phyloP scores from a whole-genome alignment of 345 rosid genomes.

The Anastatica hierochuntica region DNA sequence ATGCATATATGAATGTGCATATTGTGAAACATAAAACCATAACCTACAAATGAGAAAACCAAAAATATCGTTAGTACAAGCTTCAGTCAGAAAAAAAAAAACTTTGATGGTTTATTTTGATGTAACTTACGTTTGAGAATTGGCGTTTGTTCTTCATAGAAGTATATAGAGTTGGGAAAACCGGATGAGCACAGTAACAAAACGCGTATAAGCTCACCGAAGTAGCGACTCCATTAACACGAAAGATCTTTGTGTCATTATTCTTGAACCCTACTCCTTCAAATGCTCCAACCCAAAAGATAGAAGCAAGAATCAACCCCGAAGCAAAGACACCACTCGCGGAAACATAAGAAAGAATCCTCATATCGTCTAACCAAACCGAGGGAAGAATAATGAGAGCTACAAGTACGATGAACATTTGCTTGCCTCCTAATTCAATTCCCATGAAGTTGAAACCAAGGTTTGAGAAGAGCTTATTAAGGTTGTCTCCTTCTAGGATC shows the following conservation, averaged over 20 bases:
- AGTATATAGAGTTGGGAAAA: slow-evolving; percentile 74
- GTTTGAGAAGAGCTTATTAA: slow-evolving; percentile 47
- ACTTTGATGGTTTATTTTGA: not conserved
- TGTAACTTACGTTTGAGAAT: slow-evolving; percentile 61
- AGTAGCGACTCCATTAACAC: slow-evolving; percentile 51
- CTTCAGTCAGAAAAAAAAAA: not conserved
- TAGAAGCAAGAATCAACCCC: slow-evolving; percentile 53
- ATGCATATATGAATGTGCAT: slow-evolving; percentile 40
- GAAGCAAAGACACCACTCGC: slow-evolving; percentile 90
- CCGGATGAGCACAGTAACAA: slow-evolving; percentile 89
- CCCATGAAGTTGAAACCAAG: slow-evolving; percentile 40
- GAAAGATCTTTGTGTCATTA: slow-evolving; percentile 31
- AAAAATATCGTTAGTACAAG: not conserved
- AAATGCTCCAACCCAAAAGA: slow-evolving; percentile 57
- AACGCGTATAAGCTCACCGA: slow-evolving; percentile 82
- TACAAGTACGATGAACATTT: slow-evolving; percentile 47
- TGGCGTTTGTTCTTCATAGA: slow-evolving; percentile 74
- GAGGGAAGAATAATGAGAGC: slow-evolving; percentile 69
- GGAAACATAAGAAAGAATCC: slow-evolving; percentile 69
- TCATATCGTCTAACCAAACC: slow-evolving; percentile 70
- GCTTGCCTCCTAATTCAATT: slow-evolving; percentile 37
- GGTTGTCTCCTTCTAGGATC: slow-evolving; percentile 85
- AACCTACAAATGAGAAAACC: slow-evolving; percentile 28
- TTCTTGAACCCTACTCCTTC: slow-evolving; percentile 65
- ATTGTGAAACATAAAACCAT: slow-evolving; percentile 40